phyloP scores from a whole-genome alignment of 2,329 filamentous ascomycete species.

The Aspergillus bombycis region DNA sequence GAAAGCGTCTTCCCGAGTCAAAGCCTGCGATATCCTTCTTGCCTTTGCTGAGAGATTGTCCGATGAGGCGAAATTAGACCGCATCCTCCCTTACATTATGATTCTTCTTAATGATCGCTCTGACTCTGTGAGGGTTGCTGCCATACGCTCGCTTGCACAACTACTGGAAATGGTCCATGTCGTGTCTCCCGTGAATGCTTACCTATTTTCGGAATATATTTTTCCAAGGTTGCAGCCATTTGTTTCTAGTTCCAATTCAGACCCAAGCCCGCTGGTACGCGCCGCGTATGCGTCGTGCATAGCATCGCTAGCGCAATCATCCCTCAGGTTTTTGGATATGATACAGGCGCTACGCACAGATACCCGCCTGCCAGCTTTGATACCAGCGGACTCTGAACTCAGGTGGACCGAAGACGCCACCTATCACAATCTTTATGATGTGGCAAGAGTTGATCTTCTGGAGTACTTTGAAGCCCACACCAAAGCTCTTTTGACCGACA shows the following conservation, averaged over 20 bases:
- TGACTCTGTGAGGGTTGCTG: constrained; percentile 82
- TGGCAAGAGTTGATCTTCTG: constrained; percentile 79
- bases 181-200: constrained; percentile 75
- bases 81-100: constrained; percentile 88
- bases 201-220: constrained; percentile 69
- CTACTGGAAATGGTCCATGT: constrained; percentile 83
- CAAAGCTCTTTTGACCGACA: constrained; percentile 85
- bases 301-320: constrained; percentile 83
- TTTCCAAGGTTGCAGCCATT: constrained; percentile 63
- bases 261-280: constrained; percentile 72
- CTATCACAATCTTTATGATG: constrained; percentile 84
- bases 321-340: constrained; percentile 84
- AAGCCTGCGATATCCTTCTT: constrained; percentile 87
- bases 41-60: constrained; percentile 90
- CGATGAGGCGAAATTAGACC: constrained; percentile 93
- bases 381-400: constrained; percentile 75
- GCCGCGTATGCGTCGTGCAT: constrained; percentile 93
- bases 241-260: constrained; percentile 54
- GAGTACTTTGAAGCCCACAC: constrained; percentile 85
- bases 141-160: constrained; percentile 84
- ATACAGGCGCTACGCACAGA: constrained; percentile 85
- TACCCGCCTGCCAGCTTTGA: constrained; percentile 74
- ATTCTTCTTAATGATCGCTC: constrained; percentile 78
- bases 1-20: constrained; percentile 80
- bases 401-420: constrained; percentile 68